Evolutionary conservation across 495 filamentous ascomycete genomes (phyloP).

Genomic region (Podospora comata): DNA sequence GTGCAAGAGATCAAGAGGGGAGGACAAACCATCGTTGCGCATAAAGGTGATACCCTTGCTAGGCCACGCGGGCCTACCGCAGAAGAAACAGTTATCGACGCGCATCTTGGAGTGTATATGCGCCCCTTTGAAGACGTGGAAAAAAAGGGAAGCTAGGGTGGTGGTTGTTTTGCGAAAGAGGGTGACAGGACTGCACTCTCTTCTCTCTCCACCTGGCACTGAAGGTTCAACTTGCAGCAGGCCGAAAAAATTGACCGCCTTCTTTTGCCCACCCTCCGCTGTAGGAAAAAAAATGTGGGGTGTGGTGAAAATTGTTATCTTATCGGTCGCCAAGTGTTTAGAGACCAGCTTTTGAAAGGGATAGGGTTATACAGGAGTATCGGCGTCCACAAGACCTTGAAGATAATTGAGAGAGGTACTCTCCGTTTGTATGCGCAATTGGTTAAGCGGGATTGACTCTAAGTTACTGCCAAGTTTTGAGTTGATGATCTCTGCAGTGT

Average conservation of each 20-base stretch:
- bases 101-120: slow-evolving; percentile 34
- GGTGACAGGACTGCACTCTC: background rate
- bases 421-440: background rate
- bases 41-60: slow-evolving; percentile 77
- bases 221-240: background rate
- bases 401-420: background rate
- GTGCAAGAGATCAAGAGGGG: slow-evolving; percentile 44
- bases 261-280: slow-evolving; percentile 2
- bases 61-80: slow-evolving; percentile 78
- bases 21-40: slow-evolving; percentile 65
- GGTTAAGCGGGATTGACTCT: too few relatives aligned
- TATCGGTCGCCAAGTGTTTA: slow-evolving; percentile 7
- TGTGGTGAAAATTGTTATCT: slow-evolving; percentile 16
- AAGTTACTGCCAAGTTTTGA: background rate
- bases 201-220: slow-evolving; percentile 3
- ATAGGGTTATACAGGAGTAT: slow-evolving; percentile 5
- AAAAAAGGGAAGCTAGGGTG: background rate
- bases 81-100: slow-evolving; percentile 89
- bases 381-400: too few relatives aligned
- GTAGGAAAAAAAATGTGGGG: slow-evolving; percentile 10
- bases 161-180: background rate
- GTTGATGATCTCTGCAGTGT: background rate
- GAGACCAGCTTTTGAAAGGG: background rate
- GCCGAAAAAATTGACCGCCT: slow-evolving; percentile 28
- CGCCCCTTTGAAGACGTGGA: background rate